A percentile compares a stretch with the other conserved stretches of the same genome.
These are phyloP conservation scores for Elongisporangium undulatum DNA, from an alignment of 352 stramenopile species.

Conservation along the genomic window DNA sequence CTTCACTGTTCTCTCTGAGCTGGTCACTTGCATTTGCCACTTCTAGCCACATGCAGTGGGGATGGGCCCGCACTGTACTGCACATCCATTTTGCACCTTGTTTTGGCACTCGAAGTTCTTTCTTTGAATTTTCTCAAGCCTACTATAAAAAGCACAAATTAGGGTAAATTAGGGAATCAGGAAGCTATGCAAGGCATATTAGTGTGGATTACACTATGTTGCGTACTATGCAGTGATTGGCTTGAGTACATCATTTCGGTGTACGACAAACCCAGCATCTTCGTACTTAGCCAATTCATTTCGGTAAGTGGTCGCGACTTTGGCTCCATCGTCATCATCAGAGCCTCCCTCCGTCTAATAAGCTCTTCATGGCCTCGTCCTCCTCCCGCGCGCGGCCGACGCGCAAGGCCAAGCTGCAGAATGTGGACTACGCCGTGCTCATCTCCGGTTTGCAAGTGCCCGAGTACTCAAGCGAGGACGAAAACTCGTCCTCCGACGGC, in stretches of 20 bases:
- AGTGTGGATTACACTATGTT: not conserved
- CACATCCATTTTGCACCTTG: not conserved
- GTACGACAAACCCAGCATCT: not conserved
- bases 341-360: not conserved
- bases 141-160: not conserved
- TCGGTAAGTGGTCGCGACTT: not conserved
- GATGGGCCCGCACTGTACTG: not conserved
- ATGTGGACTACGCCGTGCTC: slow-evolving; percentile 80
- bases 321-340: not conserved
- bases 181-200: not conserved
- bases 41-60: not conserved
- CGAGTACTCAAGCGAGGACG: slow-evolving; percentile 70
- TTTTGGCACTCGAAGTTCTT: not conserved
- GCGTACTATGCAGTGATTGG: not conserved
- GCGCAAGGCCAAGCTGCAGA: slow-evolving; percentile 67
- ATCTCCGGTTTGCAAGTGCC: slow-evolving; percentile 71
- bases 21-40: not conserved
- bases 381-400: slow-evolving; percentile 22
- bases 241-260: not conserved
- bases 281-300: not conserved
- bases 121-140: not conserved
- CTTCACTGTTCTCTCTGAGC: not conserved
- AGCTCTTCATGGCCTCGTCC: not conserved
- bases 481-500: slow-evolving; percentile 41
- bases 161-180: not conserved